These are phyloP conservation scores for Fistulina hepatica DNA, from an alignment of 1,284 basidiomycete species.

Conservation along the genomic window DNA sequence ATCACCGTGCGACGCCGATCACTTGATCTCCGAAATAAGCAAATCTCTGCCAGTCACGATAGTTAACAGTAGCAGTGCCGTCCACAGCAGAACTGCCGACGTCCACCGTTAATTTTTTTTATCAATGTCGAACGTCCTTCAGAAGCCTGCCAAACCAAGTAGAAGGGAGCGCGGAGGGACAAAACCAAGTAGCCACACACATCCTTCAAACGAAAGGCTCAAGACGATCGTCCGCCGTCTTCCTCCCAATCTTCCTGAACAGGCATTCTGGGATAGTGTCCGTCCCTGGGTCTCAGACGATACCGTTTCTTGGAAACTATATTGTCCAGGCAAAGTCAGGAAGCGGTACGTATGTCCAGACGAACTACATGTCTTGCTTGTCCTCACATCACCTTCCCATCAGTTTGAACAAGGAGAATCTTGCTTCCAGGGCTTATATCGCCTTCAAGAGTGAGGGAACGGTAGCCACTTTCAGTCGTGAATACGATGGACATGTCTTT, in stretches of 20 bases:
- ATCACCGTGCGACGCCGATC: no score
- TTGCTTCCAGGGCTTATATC: slow-evolving; percentile 86
- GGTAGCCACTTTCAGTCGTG: slow-evolving; percentile 68
- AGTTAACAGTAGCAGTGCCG: no score
- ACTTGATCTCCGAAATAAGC: no score
- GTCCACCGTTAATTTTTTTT: no score
- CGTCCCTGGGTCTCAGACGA: slow-evolving; percentile 75
- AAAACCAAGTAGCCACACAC: no score
- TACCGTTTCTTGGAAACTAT: slow-evolving; percentile 57
- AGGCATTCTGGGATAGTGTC: slow-evolving; percentile 89
- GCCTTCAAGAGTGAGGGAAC: slow-evolving; percentile 71
- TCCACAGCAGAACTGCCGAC: no score
- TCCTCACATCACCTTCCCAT: slow-evolving; percentile 3
- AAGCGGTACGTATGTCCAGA: slow-evolving; percentile 46
- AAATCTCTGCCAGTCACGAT: no score
- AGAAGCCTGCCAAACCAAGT: no score
- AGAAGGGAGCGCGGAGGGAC: no score
- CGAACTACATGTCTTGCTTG: not conserved
- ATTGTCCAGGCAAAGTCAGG: slow-evolving; percentile 57
- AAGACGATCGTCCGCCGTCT: slow-evolving; percentile 86
- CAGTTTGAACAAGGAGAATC: slow-evolving; percentile 70
- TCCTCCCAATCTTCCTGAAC: slow-evolving; percentile 87
- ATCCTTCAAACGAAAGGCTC: slow-evolving; percentile 57
- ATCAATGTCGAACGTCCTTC: no score
- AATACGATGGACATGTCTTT: slow-evolving; percentile 89